Percentiles rank a stretch among this genome's conserved stretches.
Evolutionary conservation across 176 grass and related monocot species (phyloP).

Genomic region (Rhipidocladum racemiflorum): DNA sequence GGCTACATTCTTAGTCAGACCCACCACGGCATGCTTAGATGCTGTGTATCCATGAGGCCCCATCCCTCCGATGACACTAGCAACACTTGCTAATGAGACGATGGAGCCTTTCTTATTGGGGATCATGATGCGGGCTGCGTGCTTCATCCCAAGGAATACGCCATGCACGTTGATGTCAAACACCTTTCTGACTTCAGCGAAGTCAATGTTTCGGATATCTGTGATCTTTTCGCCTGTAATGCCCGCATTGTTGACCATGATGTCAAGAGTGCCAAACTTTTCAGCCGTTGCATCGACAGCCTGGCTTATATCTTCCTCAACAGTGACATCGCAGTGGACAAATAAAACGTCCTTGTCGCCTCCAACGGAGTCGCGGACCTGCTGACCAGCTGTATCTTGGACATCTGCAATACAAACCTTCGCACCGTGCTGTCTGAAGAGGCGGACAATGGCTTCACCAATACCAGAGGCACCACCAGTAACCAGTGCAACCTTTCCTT

Average conservation of each 20-base stretch:
- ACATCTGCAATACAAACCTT: conserved; percentile 81
- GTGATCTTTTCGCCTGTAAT: conserved; percentile 52
- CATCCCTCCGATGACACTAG: conserved; percentile 50
- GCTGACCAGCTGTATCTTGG: conserved; percentile 51
- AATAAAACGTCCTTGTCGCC: conserved; percentile 35
- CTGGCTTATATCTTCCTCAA: conserved; percentile 57
- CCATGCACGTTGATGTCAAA: conserved; percentile 73
- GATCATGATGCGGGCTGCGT: conserved; percentile 78
- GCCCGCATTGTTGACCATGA: conserved; percentile 92
- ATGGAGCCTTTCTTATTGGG: conserved; percentile 58
- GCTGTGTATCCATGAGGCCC: conserved; percentile 74
- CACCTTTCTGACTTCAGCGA: conserved; percentile 52
- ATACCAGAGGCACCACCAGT: conserved; percentile 78
- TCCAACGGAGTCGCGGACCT: conserved; percentile 54
- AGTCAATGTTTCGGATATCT: conserved; percentile 57
- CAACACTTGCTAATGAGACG: conserved; percentile 58
- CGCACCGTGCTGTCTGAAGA: conserved; percentile 80
- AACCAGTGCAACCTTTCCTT: conserved; percentile 78
- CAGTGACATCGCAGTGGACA: conserved; percentile 68
- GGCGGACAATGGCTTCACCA: conserved; percentile 69
- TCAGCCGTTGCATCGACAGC: conserved; percentile 43
- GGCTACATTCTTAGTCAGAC: conserved; percentile 73
- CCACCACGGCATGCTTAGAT: conserved; percentile 70
- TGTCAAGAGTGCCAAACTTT: conserved; percentile 68
- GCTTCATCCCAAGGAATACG: conserved; percentile 84